Evolutionary conservation across 2,329 filamentous ascomycete species (phyloP).

Genomic region (Exophiala sp.): DNA sequence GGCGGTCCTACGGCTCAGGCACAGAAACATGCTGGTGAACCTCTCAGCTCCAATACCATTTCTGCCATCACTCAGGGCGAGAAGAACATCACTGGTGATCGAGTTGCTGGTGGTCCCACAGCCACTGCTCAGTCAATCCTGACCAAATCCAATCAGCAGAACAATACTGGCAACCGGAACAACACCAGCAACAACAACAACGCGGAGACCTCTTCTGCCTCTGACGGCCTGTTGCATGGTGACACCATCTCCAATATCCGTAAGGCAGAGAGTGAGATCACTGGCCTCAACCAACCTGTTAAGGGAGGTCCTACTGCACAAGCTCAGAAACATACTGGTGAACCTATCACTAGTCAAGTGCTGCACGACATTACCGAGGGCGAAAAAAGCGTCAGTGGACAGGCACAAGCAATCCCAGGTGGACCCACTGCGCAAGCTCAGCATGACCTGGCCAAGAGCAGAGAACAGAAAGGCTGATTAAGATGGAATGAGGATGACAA

Average conservation of each 20-base stretch:
- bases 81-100: slow-evolving; percentile 37
- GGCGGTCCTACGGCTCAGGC: slow-evolving; percentile 43
- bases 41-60: slow-evolving; percentile 35
- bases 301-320: slow-evolving; percentile 40
- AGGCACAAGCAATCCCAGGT: slow-evolving; percentile 32
- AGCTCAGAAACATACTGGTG: slow-evolving; percentile 38
- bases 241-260: slow-evolving; percentile 41
- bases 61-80: slow-evolving; percentile 44
- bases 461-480: background rate
- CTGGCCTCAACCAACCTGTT: slow-evolving; percentile 34
- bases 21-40: slow-evolving; percentile 37
- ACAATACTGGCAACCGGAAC: background rate
- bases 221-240: slow-evolving; percentile 7
- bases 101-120: slow-evolving; percentile 38
- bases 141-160: background rate
- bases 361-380: slow-evolving; percentile 42
- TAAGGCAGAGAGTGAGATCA: slow-evolving; percentile 38
- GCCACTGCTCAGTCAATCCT: slow-evolving; percentile 34
- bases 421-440: slow-evolving; percentile 42
- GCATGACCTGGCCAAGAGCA: slow-evolving; percentile 22
- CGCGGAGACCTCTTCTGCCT: background rate
- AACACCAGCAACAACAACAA: background rate
- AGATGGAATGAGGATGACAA: background rate
- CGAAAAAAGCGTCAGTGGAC: slow-evolving; percentile 38
- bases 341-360: slow-evolving; percentile 33